Base-by-base conservation (phyloP, 2,329 filamentous ascomycete genomes). In the Fusarium brachygibbosum region DNA sequence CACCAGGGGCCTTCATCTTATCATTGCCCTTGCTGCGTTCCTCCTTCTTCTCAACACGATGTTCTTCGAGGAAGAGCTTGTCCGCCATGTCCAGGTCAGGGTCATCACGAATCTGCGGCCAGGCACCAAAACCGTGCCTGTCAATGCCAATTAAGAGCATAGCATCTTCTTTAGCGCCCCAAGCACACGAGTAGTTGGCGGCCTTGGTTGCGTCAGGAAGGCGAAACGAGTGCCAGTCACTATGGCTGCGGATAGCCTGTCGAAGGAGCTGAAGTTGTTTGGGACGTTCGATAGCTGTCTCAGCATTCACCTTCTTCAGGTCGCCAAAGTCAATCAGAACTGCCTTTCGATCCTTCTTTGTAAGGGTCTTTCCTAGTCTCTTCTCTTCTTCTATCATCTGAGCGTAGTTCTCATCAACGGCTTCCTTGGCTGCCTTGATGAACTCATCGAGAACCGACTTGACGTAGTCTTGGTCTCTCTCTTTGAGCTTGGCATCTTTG, bases 281-380 rank as follows among this genome's bases (percentile, higher is more conserved):
- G 0, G 96, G 95, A 11, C 97, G 91, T 72, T 98, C 95, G 13
- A 97, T 89, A 56, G 98, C 92, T 0, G 96, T 98, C 80, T 97
- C 94, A 1, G 96, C 96, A 76, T 99, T 99, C 75, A 98, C 88
- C 74, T 97, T 94, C 80, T 97, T 97, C 51, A 98, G 91, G 57
- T 94, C 93, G 45, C 92, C 91, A 80, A 94, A 97, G 77, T 98
- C 94, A 74, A 99, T 98, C 44, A 99, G 84, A 19, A 99, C 93
- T 1, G 96, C 96, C 80, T 99, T 99, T 80, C 93, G 93, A 77
- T 99, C 96, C 79, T 99, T 99, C 83, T 98, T 98, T 0, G 95
- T 97, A 56, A 97, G 81, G 4, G 90, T 86, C 77, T 96, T 97
- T 76, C 93, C 93, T 0, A 88, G 86, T 68, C 91, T 89, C 79